phyloP scores from a whole-genome alignment of 2,329 filamentous ascomycete species.

The Aspergillus sp. region DNA sequence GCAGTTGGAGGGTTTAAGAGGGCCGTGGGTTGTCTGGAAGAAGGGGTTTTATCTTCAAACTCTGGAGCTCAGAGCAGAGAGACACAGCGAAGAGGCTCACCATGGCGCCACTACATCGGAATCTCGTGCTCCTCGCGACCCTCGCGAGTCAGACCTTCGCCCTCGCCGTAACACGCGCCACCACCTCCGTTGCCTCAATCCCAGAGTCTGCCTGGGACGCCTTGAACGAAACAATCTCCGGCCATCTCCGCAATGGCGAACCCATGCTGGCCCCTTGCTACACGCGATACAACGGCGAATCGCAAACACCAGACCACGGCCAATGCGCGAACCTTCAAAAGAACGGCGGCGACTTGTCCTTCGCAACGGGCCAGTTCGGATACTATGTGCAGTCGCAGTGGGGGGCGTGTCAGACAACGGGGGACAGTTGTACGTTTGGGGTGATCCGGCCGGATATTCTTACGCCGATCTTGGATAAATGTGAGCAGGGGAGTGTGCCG shows the following conservation, averaged over 20 bases:
- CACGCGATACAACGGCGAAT: neutral
- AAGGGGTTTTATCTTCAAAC: no score
- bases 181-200: neutral
- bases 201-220: neutral
- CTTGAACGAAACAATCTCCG: slow-evolving; percentile 5
- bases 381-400: slow-evolving; percentile 2
- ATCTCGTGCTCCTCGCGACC: no score
- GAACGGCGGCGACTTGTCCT: neutral
- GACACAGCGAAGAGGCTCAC: no score
- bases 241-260: slow-evolving; percentile 6
- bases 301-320: neutral
- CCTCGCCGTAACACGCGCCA: no score
- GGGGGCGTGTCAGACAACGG: slow-evolving; percentile 11
- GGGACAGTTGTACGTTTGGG: slow-evolving; percentile 3
- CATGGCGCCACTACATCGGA: no score
- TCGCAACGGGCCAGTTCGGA: slow-evolving; percentile 10
- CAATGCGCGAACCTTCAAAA: neutral
- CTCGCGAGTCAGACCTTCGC: no score
- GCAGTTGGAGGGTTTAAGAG: no score
- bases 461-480: neutral
- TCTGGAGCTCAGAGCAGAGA: no score
- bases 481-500: slow-evolving; percentile 13
- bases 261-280: slow-evolving; percentile 12
- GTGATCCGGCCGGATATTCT: neutral
- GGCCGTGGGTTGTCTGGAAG: no score